Evolutionary conservation across 768 basidiomycete species (phyloP).

Genomic region (Termitomyces sp.): DNA sequence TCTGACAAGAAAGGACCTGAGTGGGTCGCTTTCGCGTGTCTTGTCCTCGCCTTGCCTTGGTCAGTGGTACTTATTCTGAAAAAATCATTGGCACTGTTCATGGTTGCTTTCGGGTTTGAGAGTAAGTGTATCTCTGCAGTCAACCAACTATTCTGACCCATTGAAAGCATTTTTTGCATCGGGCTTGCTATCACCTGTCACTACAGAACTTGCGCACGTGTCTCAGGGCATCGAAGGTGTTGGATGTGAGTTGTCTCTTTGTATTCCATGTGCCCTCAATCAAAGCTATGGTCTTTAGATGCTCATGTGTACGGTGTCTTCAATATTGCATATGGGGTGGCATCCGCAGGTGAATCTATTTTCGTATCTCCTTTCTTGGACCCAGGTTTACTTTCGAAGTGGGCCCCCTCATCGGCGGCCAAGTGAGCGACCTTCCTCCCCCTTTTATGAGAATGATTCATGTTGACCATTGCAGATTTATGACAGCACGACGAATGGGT

Average conservation of each 20-base stretch:
- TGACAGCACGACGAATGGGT: conserved; percentile 47
- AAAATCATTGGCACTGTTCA: conserved; percentile 39
- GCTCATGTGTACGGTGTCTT: conserved; percentile 72
- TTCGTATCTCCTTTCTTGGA: neutral
- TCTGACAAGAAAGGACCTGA: conserved; percentile 53
- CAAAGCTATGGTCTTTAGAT: conserved; percentile 32
- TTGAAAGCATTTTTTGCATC: conserved; percentile 54
- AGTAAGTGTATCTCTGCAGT: conserved; percentile 31
- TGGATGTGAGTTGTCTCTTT: conserved; percentile 47
- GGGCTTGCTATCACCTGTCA: conserved; percentile 54
- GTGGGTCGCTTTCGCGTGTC: conserved; percentile 41
- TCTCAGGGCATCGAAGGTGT: conserved; percentile 52
- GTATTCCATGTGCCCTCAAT: neutral
- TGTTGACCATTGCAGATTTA: conserved; percentile 41
- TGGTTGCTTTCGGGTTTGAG: conserved; percentile 42
- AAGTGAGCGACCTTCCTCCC: conserved; percentile 28
- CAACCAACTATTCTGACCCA: neutral
- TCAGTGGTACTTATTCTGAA: conserved; percentile 48
- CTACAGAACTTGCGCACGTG: conserved; percentile 60
- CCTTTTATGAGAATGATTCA: neutral
- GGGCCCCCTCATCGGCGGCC: conserved; percentile 66
- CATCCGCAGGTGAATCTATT: conserved; percentile 44
- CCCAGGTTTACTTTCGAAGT: conserved; percentile 30
- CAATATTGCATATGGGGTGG: conserved; percentile 65
- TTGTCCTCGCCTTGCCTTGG: conserved; percentile 58